A percentile compares a stretch with the other conserved stretches of the same genome.
Evolutionary conservation across 2,329 filamentous ascomycete species (phyloP).

Genomic region (Chaetomiaceae sp.): DNA sequence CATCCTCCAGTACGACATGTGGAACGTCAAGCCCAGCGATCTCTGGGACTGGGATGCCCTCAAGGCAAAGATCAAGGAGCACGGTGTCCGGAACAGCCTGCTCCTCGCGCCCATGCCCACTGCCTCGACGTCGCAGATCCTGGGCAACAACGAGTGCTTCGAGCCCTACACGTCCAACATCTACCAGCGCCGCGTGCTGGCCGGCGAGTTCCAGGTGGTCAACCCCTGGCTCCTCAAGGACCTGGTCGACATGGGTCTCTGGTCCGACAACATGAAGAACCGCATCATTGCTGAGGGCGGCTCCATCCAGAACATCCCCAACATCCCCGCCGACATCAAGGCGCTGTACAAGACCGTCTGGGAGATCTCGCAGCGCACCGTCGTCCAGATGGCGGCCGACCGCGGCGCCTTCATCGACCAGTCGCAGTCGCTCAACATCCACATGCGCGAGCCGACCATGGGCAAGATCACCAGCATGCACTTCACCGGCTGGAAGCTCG

Average conservation of each 20-base stretch:
- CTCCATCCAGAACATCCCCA: slow-evolving; percentile 94
- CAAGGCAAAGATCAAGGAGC: slow-evolving; percentile 85
- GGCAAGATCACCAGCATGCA: slow-evolving; percentile 99
- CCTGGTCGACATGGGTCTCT: slow-evolving; percentile 93
- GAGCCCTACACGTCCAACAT: slow-evolving; percentile 99
- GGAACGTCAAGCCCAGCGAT: slow-evolving; percentile 86
- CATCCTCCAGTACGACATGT: slow-evolving; percentile 98
- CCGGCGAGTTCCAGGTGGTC: slow-evolving; percentile 98
- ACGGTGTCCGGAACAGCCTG: slow-evolving; percentile 92
- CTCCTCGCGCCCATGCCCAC: slow-evolving; percentile 97
- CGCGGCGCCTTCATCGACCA: slow-evolving; percentile 98
- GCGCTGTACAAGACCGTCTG: slow-evolving; percentile 98
- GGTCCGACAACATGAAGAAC: slow-evolving; percentile 99
- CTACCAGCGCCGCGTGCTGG: slow-evolving; percentile 95
- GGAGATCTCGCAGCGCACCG: slow-evolving; percentile 95
- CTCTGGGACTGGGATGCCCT: slow-evolving; percentile 94
- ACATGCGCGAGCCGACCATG: slow-evolving; percentile 99
- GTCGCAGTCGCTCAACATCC: slow-evolving; percentile 98
- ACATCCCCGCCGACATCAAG: slow-evolving; percentile 94
- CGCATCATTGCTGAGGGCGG: slow-evolving; percentile 96
- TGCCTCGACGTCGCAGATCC: slow-evolving; percentile 92
- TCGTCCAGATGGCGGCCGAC: slow-evolving; percentile 97
- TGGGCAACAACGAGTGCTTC: slow-evolving; percentile 99
- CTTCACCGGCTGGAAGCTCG: slow-evolving; percentile 98
- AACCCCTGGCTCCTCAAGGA: slow-evolving; percentile 99